phyloP scores from a whole-genome alignment of 495 filamentous ascomycete genomes.

The Aspergillus panamensis region DNA sequence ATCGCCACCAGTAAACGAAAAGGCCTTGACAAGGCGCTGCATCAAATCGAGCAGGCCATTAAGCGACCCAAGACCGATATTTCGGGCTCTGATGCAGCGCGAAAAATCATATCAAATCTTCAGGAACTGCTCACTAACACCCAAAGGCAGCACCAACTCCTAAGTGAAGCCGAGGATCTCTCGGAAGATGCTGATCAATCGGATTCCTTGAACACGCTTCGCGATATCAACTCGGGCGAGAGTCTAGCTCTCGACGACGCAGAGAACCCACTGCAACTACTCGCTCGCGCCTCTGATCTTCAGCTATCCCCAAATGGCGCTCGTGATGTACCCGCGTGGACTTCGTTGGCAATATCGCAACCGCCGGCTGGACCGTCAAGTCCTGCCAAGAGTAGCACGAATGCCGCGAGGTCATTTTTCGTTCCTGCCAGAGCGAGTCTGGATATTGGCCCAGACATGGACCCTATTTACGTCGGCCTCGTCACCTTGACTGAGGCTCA shows the following conservation, averaged over 20 bases:
- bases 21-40: constrained; percentile 67
- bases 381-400: constrained; percentile 3
- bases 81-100: constrained; percentile 46
- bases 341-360: constrained; percentile 17
- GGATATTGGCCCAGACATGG: constrained; percentile 59
- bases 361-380: constrained; percentile 12
- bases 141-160: constrained; percentile 37
- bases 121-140: constrained; percentile 52
- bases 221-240: constrained; percentile 38
- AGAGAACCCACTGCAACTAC: constrained; percentile 68
- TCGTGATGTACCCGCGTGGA: constrained; percentile 17
- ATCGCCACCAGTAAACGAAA: constrained; percentile 58
- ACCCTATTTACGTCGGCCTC: constrained; percentile 65
- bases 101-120: constrained; percentile 52
- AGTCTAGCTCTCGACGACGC: constrained; percentile 64
- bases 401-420: constrained; percentile 52
- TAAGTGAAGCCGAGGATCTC: constrained; percentile 27
- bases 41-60: constrained; percentile 70
- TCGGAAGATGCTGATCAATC: constrained; percentile 27
- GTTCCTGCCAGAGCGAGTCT: constrained; percentile 55
- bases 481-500: constrained; percentile 60
- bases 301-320: constrained; percentile 48
- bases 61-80: constrained; percentile 53
- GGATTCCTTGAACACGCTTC: constrained; percentile 28
- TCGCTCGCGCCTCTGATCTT: constrained; percentile 67